Evolutionary conservation across 1,139 yeast species (phyloP).

Genomic region (Suhomyces bribrorum): DNA sequence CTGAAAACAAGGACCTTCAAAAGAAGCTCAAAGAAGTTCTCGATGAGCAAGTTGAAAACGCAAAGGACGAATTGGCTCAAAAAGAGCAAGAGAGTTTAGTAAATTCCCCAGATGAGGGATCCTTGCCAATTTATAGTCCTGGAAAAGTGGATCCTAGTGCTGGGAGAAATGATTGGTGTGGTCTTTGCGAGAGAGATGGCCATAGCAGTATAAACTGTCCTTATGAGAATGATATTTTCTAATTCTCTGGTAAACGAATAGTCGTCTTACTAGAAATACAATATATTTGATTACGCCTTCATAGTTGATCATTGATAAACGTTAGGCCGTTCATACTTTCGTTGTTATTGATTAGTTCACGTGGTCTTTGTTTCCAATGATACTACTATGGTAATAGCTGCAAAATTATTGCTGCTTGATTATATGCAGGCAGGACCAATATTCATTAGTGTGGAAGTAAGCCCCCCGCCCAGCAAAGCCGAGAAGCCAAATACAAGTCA

Average conservation of each 20-base stretch:
- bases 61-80: constrained; percentile 13
- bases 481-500: too few relatives aligned
- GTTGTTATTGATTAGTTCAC: too few relatives aligned
- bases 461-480: too few relatives aligned
- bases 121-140: constrained; percentile 54
- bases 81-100: constrained; percentile 9
- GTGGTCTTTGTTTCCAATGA: too few relatives aligned
- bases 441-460: too few relatives aligned
- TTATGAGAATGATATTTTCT: constrained; percentile 63
- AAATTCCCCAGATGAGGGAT: constrained; percentile 14
- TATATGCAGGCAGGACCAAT: too few relatives aligned
- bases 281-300: too few relatives aligned
- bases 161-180: constrained; percentile 85
- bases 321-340: too few relatives aligned
- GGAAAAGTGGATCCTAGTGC: constrained; percentile 63
- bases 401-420: too few relatives aligned
- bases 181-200: constrained; percentile 86
- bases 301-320: too few relatives aligned
- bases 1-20: constrained; percentile 21
- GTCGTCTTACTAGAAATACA: neutral
- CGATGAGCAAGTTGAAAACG: constrained; percentile 15
- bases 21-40: constrained; percentile 21
- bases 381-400: too few relatives aligned
- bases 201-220: constrained; percentile 89
- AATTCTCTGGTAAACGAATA: constrained; percentile 7